Conservation (phyloP, 176 grass and related monocot genomes). For the Chloris gayana region DNA sequence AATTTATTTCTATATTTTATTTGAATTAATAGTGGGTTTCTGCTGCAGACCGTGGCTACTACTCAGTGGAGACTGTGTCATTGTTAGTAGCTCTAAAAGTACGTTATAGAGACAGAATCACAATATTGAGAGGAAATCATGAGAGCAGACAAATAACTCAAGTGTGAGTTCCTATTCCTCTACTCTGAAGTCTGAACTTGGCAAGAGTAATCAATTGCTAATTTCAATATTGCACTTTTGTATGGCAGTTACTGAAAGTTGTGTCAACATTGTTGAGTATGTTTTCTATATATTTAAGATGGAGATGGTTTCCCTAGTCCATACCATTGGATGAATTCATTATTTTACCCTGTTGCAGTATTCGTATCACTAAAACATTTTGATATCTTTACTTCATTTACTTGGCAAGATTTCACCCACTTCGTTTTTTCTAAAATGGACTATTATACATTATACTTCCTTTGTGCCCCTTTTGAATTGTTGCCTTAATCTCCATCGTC, state of each 20-base stretch:
- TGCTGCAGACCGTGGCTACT: slow-evolving; percentile 80
- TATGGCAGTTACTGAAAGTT: slow-evolving; percentile 10
- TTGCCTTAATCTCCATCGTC: not conserved
- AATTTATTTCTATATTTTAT: slow-evolving; percentile 18
- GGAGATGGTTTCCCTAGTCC: not conserved
- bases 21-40: slow-evolving; percentile 27
- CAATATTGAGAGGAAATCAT: slow-evolving; percentile 81
- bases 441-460: slow-evolving; percentile 22
- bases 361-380: not conserved
- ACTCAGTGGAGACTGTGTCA: slow-evolving; percentile 70
- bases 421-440: slow-evolving; percentile 2
- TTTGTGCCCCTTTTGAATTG: not conserved
- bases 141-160: slow-evolving; percentile 85
- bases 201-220: slow-evolving; percentile 10
- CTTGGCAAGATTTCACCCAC: slow-evolving; percentile 4
- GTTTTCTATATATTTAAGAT: slow-evolving; percentile 6
- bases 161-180: slow-evolving; percentile 62
- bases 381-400: slow-evolving; percentile 4
- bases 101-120: slow-evolving; percentile 75
- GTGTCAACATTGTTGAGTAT: slow-evolving; percentile 5
- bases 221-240: slow-evolving; percentile 28
- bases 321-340: not conserved
- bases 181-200: slow-evolving; percentile 24
- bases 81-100: slow-evolving; percentile 76
- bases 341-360: not conserved